Evolutionary conservation across 495 filamentous ascomycete species (phyloP).

Genomic region (Aspergillus incahuasiensis): DNA sequence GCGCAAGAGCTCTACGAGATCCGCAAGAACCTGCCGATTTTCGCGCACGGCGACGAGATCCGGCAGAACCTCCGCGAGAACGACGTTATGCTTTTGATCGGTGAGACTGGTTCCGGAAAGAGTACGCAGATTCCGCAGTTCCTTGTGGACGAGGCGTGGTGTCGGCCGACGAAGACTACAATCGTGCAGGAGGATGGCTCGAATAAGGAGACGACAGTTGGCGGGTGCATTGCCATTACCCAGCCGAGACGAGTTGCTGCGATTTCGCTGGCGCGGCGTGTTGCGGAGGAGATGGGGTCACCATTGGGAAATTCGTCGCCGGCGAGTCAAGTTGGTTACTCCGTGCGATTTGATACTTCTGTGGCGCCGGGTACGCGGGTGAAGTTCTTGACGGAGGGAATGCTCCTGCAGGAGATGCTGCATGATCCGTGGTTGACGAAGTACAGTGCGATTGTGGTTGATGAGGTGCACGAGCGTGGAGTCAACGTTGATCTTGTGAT

Average conservation of each 20-base stretch:
- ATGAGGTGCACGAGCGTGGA: conserved; percentile 96
- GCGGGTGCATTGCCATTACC: conserved; percentile 91
- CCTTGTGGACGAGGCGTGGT: conserved; percentile 75
- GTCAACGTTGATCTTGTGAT: conserved; percentile 90
- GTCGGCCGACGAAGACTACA: conserved; percentile 51
- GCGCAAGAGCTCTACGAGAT: conserved; percentile 46
- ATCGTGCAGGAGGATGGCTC: conserved; percentile 36
- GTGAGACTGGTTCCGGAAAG: conserved; percentile 95
- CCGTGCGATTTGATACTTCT: conserved; percentile 88
- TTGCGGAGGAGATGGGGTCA: conserved; percentile 86
- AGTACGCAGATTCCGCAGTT: conserved; percentile 96
- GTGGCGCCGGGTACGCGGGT: conserved; percentile 68
- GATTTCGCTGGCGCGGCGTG: conserved; percentile 83
- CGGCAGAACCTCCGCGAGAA: conserved; percentile 57
- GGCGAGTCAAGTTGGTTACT: conserved; percentile 80
- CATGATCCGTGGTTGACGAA: conserved; percentile 74
- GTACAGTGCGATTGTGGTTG: conserved; percentile 88
- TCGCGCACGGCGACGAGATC: conserved; percentile 66
- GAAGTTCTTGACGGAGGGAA: conserved; percentile 95
- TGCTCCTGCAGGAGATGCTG: conserved; percentile 91
- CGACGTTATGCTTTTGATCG: conserved; percentile 79
- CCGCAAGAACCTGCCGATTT: conserved; percentile 74
- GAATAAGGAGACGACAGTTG: conserved; percentile 53
- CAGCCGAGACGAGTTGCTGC: conserved; percentile 92
- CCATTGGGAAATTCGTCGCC: conserved; percentile 61